phyloP scores from a whole-genome alignment of 768 basidiomycete genomes.

The Xerocomellus chrysenteron region DNA sequence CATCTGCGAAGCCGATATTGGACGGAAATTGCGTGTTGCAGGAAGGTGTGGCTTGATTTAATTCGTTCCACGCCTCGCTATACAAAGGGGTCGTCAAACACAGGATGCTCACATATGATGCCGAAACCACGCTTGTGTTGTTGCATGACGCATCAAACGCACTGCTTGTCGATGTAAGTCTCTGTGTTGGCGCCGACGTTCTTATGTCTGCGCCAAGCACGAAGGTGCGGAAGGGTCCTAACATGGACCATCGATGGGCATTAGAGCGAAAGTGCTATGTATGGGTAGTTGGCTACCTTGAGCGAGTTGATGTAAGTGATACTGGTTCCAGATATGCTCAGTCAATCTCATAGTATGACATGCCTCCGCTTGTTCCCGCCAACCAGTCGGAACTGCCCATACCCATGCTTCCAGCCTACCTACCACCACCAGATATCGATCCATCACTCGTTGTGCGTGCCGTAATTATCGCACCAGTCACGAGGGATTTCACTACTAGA shows the following conservation, averaged over 20 bases:
- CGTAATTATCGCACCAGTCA: conserved; percentile 44
- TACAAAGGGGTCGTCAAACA: conserved; percentile 7
- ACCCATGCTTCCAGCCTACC: conserved; percentile 43
- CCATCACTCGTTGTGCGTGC: conserved; percentile 52
- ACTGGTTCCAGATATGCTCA: conserved; percentile 1
- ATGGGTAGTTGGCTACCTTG: conserved; percentile 60
- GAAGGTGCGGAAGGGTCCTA: conserved; percentile 7
- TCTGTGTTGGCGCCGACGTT: conserved; percentile 43
- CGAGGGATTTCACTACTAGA: conserved; percentile 43
- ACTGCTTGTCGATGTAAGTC: conserved; percentile 55
- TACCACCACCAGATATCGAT: conserved; percentile 41
- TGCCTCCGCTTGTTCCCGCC: conserved; percentile 10
- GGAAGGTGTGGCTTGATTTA: conserved; percentile 47
- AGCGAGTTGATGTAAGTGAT: conserved; percentile 43
- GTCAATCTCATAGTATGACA: conserved; percentile 14
- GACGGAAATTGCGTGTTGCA: conserved; percentile 57
- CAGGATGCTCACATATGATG: conserved; percentile 62
- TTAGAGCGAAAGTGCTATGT: conserved; percentile 50
- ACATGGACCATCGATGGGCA: conserved; percentile 42
- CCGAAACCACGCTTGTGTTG: conserved; percentile 43
- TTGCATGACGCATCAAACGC: conserved; percentile 51
- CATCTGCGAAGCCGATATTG: conserved; percentile 39
- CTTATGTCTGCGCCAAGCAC: conserved; percentile 14
- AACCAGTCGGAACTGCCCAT: conserved; percentile 41
- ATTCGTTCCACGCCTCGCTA: conserved; percentile 15